Percentiles rank a stretch among this genome's conserved stretches.
Evolutionary conservation across 2,329 filamentous ascomycete species (phyloP).

Genomic region (Ciborinia camelliae): DNA sequence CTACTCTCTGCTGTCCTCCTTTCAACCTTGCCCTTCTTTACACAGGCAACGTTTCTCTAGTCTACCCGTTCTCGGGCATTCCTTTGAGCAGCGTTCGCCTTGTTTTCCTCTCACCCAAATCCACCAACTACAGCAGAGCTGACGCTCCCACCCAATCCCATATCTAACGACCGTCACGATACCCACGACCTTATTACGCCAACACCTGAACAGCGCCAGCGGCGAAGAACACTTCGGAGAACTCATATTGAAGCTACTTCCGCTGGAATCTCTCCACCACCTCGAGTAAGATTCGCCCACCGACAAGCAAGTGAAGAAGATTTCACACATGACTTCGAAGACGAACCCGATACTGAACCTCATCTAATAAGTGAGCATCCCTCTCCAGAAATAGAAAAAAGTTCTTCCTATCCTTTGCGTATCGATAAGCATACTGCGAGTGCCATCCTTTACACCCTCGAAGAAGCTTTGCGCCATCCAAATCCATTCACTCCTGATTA

Average conservation of each 20-base stretch:
- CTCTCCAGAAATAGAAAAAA: slow-evolving; percentile 3
- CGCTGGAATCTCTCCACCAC: slow-evolving; percentile 36
- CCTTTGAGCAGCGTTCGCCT: slow-evolving; percentile 29
- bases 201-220: slow-evolving; percentile 35
- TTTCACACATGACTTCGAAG: slow-evolving; percentile 33
- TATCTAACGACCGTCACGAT: slow-evolving; percentile 39
- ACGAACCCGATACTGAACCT: slow-evolving; percentile 32
- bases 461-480: slow-evolving; percentile 83
- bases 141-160: slow-evolving; percentile 32
- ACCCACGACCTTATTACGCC: slow-evolving; percentile 36
- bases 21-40: not conserved
- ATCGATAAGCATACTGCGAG: slow-evolving; percentile 83
- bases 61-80: slow-evolving; percentile 22
- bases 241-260: slow-evolving; percentile 38
- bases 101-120: slow-evolving; percentile 29
- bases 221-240: slow-evolving; percentile 31
- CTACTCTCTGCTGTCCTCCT: not conserved
- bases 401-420: slow-evolving; percentile 48
- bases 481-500: slow-evolving; percentile 79
- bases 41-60: not conserved
- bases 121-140: slow-evolving; percentile 31
- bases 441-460: slow-evolving; percentile 87
- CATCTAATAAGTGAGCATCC: slow-evolving; percentile 23
- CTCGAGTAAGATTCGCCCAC: slow-evolving; percentile 29
- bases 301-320: slow-evolving; percentile 24